Evolutionary conservation across 106 monocot species (phyloP), one percentile per base, ranked within the genome.

Genomic region (Dendrobium nobile): DNA sequence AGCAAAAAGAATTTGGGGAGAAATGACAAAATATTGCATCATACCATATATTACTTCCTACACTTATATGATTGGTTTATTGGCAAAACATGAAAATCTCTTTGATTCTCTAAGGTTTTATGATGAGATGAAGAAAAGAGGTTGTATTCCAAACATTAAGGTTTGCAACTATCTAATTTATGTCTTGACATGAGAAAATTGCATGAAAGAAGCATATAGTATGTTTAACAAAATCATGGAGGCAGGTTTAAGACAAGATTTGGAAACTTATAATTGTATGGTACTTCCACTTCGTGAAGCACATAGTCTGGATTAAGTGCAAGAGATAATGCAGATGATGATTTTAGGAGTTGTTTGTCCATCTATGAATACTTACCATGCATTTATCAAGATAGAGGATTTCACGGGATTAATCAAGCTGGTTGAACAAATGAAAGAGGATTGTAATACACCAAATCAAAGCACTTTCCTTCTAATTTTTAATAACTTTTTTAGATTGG

Each of bases 91-190:
- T 42, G 92, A 92, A 10, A 92, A 94, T 70, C 86, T 98, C 41
- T 94, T 85, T 81, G 97, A 94, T 77, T 84, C 94, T 11, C 51
- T 94, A 22, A 86, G 94, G 79, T 85, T 98, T 75, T 94, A 88
- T 75, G 94, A 92, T 85, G 90, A 98, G 78, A 94, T 94, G 97
- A 98, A 92, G 81, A 98, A 87, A 73, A 90, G 88, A 80, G 88
- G 88, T 43, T 94, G 37, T 0, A 37, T 37, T 37, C 37, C 37
- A 37, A 37, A 37, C 37, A 2, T 37, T 37, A 37, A 37, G 4
- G 79, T 92, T 61, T 94, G 89, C 54, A 94, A 92, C 84, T 86
- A 92, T 80, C 92, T 94, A 61, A 79, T 94, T 47, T 92, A 91
- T 88, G 88, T 89, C 2, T 74, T 94, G 13, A 83, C 89, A 43